Evolutionary conservation across 2,329 filamentous ascomycete genomes (phyloP), one percentile per base, ranked within the genome.

Genomic region (Gnomoniopsis sp.): DNA sequence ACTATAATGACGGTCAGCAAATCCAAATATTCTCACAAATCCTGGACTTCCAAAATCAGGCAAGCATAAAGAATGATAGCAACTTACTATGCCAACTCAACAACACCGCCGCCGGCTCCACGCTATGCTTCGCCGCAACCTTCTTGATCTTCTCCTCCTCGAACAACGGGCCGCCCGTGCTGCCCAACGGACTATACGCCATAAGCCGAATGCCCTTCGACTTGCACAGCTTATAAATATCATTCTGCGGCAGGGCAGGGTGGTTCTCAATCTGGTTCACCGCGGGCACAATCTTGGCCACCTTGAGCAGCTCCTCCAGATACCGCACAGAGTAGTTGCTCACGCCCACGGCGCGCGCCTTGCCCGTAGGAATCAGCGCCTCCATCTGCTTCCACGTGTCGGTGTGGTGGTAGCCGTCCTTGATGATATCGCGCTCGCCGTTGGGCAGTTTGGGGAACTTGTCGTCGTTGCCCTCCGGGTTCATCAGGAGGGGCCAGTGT

Each of bases 401-500:
- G 64, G 89, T 76, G 72, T 93, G 89, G 66, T 85, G 86, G 79
- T 88, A 87, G 64, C 78, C 79, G 15, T 55, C 15, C 66, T 74
- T 80, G 69, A 88, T 79, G 56, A 95, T 84, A 71, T 96, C 90
- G 63, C 90, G 86, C 49, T 80, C 82, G 63, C 90, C 90, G 69
- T 93, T 88, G 15, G 84, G 76, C 53, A 84, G 84, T 72, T 87
- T 91, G 65, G 90, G 91, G 75, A 93, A 91, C 62, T 83, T 80
- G 66, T 88, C 86, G 70, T 89, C 79, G 76, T 89, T 88, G 63
- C 86, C 88, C 36, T 89, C 82, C 8, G 88, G 88, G 75, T 93
- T 93, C 85, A 93, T 87, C 52, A 88, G 85, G 49, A 91, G 77
- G 6, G 90, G 88, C 90, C 90, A 95, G 76, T 96, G 91, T 58